Evolutionary conservation across 2,329 filamentous ascomycete genomes (phyloP), one percentile per base, ranked within the genome.

Genomic region (Aureobasidium sp.): DNA sequence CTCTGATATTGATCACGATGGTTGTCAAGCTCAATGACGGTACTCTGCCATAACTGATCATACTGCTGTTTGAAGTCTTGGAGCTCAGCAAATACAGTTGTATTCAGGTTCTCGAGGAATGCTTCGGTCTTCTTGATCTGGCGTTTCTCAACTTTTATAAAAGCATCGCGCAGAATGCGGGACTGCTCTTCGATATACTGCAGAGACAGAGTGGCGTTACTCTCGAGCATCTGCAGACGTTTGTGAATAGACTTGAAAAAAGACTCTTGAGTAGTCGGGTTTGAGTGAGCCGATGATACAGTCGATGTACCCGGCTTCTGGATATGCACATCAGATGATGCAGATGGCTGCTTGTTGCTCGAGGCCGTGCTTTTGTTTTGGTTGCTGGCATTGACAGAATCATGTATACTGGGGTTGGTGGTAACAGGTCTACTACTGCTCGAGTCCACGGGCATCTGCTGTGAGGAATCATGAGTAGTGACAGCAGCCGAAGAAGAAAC

Each of bases 171-270:
- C 42, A 97, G 80, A 65, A 96, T 91, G 53, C 86, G 88, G 4
- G 93, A 97, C 72, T 97, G 94, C 63, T 96, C 91, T 76, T 97
- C 93, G 63, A 99, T 96, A 70, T 99, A 99, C 69, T 96, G 90
- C 9, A 97, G 79, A 0, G 92, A 96, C 12, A 97, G 80, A 0
- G 93, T 96, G 12, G 92, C 91, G 72, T 97, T 99, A 17, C 90
- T 85, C 74, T 99, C 94, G 8, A 97, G 85, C 68, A 92, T 86
- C 66, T 93, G 90, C 5, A 99, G 81, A 1, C 94, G 89, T 74
- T 97, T 97, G 65, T 92, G 91, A 9, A 97, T 88, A 4, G 91
- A 90, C 73, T 97, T 97, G 82, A 97, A 99, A 75, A 99, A 97
- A 1, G 90, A 94, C 72, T 99, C 94, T 73, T 99, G 94, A 0